These are phyloP conservation scores for Abrus pulchellus DNA, from an alignment of 306 rosid genomes.

Conservation along the genomic window DNA sequence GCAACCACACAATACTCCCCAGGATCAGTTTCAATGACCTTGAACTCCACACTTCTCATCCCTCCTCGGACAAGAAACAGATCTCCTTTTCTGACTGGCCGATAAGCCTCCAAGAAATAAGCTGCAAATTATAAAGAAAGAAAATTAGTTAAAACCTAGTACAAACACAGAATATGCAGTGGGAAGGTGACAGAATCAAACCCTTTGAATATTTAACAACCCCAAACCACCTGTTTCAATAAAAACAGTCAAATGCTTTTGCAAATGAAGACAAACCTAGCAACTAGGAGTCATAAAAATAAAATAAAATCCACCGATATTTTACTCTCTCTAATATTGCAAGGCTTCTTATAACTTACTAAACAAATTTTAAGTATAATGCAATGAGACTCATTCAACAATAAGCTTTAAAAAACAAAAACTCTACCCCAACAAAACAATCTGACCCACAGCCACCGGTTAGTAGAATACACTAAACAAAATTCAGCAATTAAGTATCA, in stretches of 20 bases:
- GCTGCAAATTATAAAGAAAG: slow-evolving; percentile 54
- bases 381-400: background rate
- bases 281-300: background rate
- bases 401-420: background rate
- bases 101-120: slow-evolving; percentile 72
- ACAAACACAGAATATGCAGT: background rate
- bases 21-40: slow-evolving; percentile 66
- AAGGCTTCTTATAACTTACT: background rate
- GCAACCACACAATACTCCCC: slow-evolving; percentile 74
- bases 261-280: background rate
- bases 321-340: background rate
- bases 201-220: background rate
- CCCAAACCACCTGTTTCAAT: background rate
- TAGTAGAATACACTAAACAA: background rate
- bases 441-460: background rate
- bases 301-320: background rate
- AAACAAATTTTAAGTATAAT: background rate
- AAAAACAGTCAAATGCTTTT: background rate
- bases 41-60: slow-evolving; percentile 53
- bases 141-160: background rate
- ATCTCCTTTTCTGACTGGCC: slow-evolving; percentile 76
- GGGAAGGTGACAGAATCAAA: slow-evolving; percentile 3
- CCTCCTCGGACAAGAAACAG: slow-evolving; percentile 73
- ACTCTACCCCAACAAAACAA: background rate
- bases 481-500: background rate